These are phyloP conservation scores for Pittosporum tobira DNA, from an alignment of 129 eudicot genomes.

Conservation along the genomic window DNA sequence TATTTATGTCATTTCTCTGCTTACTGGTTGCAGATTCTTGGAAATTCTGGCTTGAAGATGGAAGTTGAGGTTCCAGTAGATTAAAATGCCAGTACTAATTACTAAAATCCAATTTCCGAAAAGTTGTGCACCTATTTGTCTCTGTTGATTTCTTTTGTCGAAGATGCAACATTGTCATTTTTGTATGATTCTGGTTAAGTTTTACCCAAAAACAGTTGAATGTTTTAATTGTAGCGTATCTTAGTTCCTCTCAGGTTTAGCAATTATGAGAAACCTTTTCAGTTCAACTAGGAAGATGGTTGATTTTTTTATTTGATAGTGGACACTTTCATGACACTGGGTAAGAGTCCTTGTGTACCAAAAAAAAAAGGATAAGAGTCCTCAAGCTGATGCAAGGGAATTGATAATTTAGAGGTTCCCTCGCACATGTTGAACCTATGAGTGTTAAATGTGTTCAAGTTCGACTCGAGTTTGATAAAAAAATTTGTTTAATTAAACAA, in stretches of 20 bases:
- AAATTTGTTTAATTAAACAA: no score
- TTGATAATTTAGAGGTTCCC: no score
- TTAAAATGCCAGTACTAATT: slow-evolving; percentile 13
- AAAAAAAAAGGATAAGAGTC: no score
- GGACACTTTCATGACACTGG: neutral
- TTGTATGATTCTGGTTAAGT: slow-evolving; percentile 7
- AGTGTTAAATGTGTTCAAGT: no score
- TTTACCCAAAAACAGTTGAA: neutral
- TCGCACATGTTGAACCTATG: no score
- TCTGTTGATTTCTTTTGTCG: neutral
- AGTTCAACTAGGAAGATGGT: neutral
- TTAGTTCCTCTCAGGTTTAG: neutral
- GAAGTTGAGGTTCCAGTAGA: slow-evolving; percentile 94
- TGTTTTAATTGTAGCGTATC: neutral
- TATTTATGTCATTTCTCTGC: neutral
- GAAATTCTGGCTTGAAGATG: slow-evolving; percentile 68
- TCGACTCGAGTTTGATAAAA: no score
- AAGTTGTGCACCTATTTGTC: neutral
- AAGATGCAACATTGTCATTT: neutral
- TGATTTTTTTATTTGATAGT: neutral
- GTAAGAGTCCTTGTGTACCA: no score
- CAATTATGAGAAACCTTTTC: neutral
- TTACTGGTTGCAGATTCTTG: slow-evolving; percentile 56
- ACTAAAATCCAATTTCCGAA: neutral
- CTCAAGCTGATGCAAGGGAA: no score